Base-by-base conservation (phyloP, 2,329 filamentous ascomycete species). In the Geoglossum cookeanum region DNA sequence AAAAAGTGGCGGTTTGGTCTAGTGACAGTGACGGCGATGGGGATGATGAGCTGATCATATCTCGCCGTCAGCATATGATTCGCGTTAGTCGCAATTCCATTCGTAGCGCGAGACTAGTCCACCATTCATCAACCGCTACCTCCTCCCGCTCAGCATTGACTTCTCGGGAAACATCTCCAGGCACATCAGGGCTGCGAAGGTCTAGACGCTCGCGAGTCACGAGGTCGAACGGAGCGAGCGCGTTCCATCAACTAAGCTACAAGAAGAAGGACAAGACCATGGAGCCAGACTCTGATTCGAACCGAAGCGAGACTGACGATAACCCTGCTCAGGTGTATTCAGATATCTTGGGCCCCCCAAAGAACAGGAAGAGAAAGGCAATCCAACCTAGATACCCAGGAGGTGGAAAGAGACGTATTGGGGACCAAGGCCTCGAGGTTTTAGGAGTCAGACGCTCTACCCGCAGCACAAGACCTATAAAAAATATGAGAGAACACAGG, bases 401-500 rank as follows among this genome's bases (percentile, higher is more conserved):
- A 30, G 29, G n/a, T 42, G 22, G 7, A n/a, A 45, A 48, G 35
- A 56, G 45, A 56, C 35, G 54, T 8, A 22, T 29, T 37, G 4
- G 37, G 22, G 27, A 56, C 30, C 27, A 2, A 15, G 47, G 30
- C 15, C 37, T 4, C 9, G 13, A 29, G 9, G 55, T 59, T 27
- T 58, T 61, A 54, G 64, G 64, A 47, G 64, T 63, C 53, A 64
- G 69, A 45, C 61, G 65, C 37, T 71, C 70, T 44, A 65, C 64
- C 9, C 64, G 70, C n/a, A 64, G 65, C 37, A 60, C 57, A 7
- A 63, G 64, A 59, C 57, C 60, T 8, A 59, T 48, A 3, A 69
- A 64, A 47, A 75, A 65, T 57, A 70, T 79, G 66, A 69, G 65
- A 56, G 77, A 79, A 58, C 62, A 64, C 22, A 65, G 69, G 8